Base-by-base conservation (phyloP, 2,329 filamentous ascomycete species). In the Rhynchosporium agropyri region DNA sequence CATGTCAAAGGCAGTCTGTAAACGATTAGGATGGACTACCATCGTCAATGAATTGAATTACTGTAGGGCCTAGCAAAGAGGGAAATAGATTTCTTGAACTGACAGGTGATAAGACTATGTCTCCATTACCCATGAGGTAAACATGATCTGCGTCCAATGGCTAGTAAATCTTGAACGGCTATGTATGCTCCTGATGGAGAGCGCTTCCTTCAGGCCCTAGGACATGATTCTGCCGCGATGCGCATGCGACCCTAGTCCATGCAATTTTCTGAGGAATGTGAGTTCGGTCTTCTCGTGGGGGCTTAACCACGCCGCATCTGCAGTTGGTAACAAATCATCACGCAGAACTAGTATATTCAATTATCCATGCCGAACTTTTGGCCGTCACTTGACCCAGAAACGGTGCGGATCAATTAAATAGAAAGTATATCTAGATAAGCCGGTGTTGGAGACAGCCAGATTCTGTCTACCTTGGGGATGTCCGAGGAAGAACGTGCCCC, bases 321-420 rank as follows among this genome's bases (percentile, higher is more conserved):
- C 15, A 20, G 36, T 53, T 56, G 59, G 42, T 38, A 36, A 36
- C 33, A 36, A 36, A 49, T 53, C 50, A 38, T 33, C 31, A 53
- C 26, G 12, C 50, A 38, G 31, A 36, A 51, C 9, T 10, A 36
- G 33, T 5, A 36, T 6, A 6, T 36, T 36, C 33, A 36, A 36
- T 33, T n/a, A 53, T 5, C 15, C 31, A 40, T 38, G 33, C 15
- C 15, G 12, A 40, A 10, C 20, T 42, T 36, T 7, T 5, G 33
- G 38, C 28, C 59, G 46, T 63, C 65, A 67, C 65, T 67, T 67
- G 65, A 65, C 58, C 48, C 38, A 55, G 42, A 42, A 60, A 43
- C 42, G 43, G 60, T 62, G 65, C 58, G 48, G 49, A 40, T 43
- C 26, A 42, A 59, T 49, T 13, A 15, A 49, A 26, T 9, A 26